Evolutionary conservation across 139 green algal species (phyloP).

Genomic region (Coelastrella sp.): DNA sequence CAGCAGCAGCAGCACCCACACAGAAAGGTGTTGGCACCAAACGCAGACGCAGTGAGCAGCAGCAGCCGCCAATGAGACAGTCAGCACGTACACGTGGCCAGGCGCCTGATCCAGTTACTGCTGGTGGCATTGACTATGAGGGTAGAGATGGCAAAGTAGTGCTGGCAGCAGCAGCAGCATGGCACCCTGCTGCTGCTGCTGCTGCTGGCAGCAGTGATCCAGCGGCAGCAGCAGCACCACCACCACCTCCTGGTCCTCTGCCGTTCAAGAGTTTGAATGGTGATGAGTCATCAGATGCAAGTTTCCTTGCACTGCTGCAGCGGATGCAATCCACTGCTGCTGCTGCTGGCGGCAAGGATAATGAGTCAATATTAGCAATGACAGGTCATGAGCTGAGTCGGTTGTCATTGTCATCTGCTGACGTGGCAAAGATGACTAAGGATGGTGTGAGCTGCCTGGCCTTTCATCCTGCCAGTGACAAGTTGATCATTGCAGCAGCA

Average conservation of each 20-base stretch:
- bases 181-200: not conserved
- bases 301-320: slow-evolving; percentile 45
- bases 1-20: not conserved
- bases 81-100: slow-evolving; percentile 2
- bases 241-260: not conserved
- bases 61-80: not conserved
- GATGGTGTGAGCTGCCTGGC: slow-evolving; percentile 42
- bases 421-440: slow-evolving; percentile 50
- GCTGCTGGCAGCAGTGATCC: not conserved
- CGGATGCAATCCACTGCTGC: not conserved
- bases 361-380: not conserved
- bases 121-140: slow-evolving; percentile 42
- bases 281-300: slow-evolving; percentile 35
- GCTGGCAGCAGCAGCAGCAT: slow-evolving; percentile 10
- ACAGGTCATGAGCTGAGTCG: not conserved
- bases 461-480: slow-evolving; percentile 32
- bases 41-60: not conserved
- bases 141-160: slow-evolving; percentile 29
- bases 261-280: slow-evolving; percentile 53
- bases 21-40: slow-evolving; percentile 12
- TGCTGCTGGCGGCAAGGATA: not conserved
- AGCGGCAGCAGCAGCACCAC: slow-evolving; percentile 36
- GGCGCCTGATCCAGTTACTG: slow-evolving; percentile 13
- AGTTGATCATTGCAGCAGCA: slow-evolving; percentile 40
- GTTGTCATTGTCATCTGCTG: slow-evolving; percentile 26